Evolutionary conservation across 805 yeast species (phyloP).

Genomic region (Candida sphagnicola): DNA sequence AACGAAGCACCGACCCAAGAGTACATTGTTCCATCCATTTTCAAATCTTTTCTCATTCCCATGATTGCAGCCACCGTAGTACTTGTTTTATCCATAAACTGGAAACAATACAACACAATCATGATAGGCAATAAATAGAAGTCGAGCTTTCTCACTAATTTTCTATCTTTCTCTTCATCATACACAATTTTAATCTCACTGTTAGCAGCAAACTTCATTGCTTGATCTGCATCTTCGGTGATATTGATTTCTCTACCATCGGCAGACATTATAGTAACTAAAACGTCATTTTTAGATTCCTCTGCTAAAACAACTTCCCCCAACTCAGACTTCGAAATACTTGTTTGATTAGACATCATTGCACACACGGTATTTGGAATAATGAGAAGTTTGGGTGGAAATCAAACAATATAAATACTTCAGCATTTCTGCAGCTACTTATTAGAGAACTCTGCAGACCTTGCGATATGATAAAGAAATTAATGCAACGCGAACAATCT

Average conservation of each 20-base stretch:
- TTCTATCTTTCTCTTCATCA: slow-evolving; percentile 13
- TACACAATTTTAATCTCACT: slow-evolving; percentile 10
- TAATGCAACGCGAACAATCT: too few relatives aligned
- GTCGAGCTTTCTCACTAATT: slow-evolving; percentile 18
- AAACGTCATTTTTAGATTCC: too few relatives aligned
- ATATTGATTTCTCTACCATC: slow-evolving; percentile 20
- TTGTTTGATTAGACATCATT: too few relatives aligned
- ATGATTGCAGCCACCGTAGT: slow-evolving; percentile 34
- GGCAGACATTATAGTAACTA: slow-evolving; percentile 14
- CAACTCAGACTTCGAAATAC: too few relatives aligned
- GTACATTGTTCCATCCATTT: slow-evolving; percentile 31
- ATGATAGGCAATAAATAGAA: slow-evolving; percentile 21
- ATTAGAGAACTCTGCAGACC: too few relatives aligned
- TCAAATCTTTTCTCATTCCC: slow-evolving; percentile 33
- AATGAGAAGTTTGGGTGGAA: too few relatives aligned
- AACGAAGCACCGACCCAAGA: slow-evolving; percentile 37
- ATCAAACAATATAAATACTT: too few relatives aligned
- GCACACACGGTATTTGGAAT: too few relatives aligned
- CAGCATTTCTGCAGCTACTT: too few relatives aligned
- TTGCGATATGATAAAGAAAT: too few relatives aligned
- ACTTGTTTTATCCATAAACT: slow-evolving; percentile 35
- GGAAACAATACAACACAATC: slow-evolving; percentile 20
- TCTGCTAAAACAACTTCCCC: too few relatives aligned
- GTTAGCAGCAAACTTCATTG: slow-evolving; percentile 28
- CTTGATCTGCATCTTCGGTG: slow-evolving; percentile 36